Evolutionary conservation across 257 asterid species (phyloP).

Genomic region (Solanum habrochaites): DNA sequence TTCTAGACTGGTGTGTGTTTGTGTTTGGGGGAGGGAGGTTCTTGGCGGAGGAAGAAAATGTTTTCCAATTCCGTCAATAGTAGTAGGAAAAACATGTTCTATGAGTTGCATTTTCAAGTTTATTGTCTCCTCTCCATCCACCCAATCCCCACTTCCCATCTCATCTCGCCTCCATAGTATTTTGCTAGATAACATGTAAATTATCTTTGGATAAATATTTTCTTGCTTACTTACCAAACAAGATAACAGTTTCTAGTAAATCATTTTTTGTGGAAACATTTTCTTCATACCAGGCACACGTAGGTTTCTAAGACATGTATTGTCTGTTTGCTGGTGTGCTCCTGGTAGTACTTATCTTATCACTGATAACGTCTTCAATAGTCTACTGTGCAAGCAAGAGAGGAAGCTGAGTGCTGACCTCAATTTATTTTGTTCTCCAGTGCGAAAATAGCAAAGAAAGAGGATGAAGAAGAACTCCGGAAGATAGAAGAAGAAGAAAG

Average conservation of each 20-base stretch:
- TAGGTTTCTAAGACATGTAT: background rate
- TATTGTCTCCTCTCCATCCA: background rate
- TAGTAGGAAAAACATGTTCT: background rate
- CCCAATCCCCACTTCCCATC: background rate
- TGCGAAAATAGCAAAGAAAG: slow-evolving; percentile 43
- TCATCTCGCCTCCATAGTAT: background rate
- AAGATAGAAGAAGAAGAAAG: slow-evolving; percentile 69
- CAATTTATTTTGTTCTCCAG: slow-evolving; percentile 21
- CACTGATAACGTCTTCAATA: background rate
- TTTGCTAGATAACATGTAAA: background rate
- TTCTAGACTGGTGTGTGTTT: background rate
- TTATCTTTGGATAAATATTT: background rate
- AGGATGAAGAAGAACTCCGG: slow-evolving; percentile 69
- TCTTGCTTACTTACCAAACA: background rate
- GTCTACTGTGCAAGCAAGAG: background rate
- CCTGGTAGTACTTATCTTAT: background rate
- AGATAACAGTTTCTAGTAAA: background rate
- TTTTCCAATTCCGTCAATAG: background rate
- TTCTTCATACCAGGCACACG: background rate
- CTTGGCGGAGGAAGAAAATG: background rate
- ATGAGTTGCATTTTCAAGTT: background rate
- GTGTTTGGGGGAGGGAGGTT: too few species aligned
- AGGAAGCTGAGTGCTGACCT: background rate
- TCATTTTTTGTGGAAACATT: background rate
- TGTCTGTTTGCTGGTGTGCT: background rate